Conservation (phyloP, 495 filamentous ascomycete genomes). For the Lasiosphaeria miniovina region DNA sequence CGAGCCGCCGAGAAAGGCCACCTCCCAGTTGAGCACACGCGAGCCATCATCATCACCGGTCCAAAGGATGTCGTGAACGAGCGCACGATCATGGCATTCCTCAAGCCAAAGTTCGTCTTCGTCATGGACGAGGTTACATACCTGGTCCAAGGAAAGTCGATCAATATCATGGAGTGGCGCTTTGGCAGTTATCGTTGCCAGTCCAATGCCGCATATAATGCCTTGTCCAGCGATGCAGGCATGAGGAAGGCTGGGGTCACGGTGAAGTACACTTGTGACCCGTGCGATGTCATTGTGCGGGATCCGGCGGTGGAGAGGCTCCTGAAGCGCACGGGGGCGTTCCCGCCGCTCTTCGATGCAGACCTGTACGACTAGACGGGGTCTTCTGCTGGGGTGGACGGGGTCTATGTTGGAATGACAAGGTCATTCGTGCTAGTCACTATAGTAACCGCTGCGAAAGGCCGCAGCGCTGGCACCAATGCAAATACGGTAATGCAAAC, state of each 20-base stretch:
- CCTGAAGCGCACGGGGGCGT: not conserved
- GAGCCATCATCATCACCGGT: not conserved
- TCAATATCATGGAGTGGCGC: conserved; percentile 1
- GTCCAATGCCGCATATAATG: not conserved
- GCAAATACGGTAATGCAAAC: no score
- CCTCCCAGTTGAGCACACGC: not conserved
- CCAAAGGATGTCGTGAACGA: not conserved
- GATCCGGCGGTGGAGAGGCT: not conserved
- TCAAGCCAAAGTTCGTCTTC: not conserved
- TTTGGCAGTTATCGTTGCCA: conserved; percentile 10
- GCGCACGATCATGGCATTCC: not conserved
- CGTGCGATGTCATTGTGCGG: not conserved
- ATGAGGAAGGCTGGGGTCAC: no score
- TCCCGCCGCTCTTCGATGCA: no score
- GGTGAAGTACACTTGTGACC: no score
- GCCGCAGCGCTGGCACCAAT: no score
- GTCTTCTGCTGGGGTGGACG: no score
- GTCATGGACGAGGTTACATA: not conserved
- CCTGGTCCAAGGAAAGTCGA: not conserved
- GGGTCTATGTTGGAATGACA: no score
- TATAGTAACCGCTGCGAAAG: no score
- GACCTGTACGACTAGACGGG: no score
- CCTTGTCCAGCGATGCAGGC: not conserved
- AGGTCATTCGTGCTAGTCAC: no score
- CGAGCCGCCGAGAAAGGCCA: not conserved